Base-by-base conservation (phyloP, 441 rosid species). In the Aleurites moluccanus region DNA sequence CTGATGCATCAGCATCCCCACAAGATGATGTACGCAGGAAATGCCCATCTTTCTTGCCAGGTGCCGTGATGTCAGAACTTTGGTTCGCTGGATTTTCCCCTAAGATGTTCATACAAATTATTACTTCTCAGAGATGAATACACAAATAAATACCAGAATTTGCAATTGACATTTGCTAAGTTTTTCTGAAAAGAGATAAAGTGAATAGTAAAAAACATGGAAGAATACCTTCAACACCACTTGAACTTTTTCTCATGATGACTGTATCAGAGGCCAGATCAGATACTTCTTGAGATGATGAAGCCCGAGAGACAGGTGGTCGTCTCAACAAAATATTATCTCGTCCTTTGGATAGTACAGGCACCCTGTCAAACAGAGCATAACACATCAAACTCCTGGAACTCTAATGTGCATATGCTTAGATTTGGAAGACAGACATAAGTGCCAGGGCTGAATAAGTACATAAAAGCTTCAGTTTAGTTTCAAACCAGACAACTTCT, bases 11-110 rank as follows among this genome's bases (percentile, higher is more conserved):
- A 28, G 85, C 75, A 50, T 88, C 88, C 7, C 73, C 77, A 38
- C 38, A 82, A 52, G 88, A 88, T 47, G 86, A 77, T 3, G 84
- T 77, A 52, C 86, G 70, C 33, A 81, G 76, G 49, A 83, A 83
- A 27, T 60, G 74, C 45, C 1, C 45, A 56, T 86, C 89, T 65
- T 81, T 87, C 80, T 80, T 81, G 44, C 73, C 64, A 25, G 78
- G 64, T 45, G 77, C 64, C 70, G 50, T 70, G 52, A 47, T 28
- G 55, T 81, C 85, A 45, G 62, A 1, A 2, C 8, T 60, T 35
- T 35, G 76, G 42, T 28, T 52, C 11, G 3, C 70, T 80, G 53
- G 27, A 25, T 74, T 65, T 10, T 52, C 76, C 64, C 75, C 80
- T 72, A 45, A 40, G 70, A 63, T 13, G 21, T 50, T 38, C 40